Evolutionary conservation across 139 green algal genomes (phyloP), one percentile per base, ranked within the genome.

Genomic region (Zygnema cylindricum): DNA sequence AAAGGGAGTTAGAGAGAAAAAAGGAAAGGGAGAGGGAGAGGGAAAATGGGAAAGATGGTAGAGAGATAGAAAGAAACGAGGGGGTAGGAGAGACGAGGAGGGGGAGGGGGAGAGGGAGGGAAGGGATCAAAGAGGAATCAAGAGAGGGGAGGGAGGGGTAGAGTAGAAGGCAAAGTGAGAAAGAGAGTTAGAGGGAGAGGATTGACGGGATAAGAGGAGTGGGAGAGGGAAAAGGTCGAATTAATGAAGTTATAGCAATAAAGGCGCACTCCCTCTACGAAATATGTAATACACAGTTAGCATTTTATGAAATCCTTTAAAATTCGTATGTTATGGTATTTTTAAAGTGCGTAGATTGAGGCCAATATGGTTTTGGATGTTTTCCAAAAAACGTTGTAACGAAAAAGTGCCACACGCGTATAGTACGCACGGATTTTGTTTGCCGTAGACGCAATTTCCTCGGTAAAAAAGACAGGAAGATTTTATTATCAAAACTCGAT

Each of bases 51-150:
- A 16, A 16, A 16, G 71, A 79, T 3, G 71, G 41, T 3, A 79
- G 41, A 16, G 71, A 11, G 11, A n/a, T n/a, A n/a, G n/a, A n/a
- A n/a, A n/a, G n/a, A n/a, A n/a, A n/a, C n/a, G 38, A 16, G 38
- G 71, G 11, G 41, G 71, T 7, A 16, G 41, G 11, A 11, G 71
- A 11, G 71, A 11, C 7, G 41, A 16, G 41, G 71, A 79, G 71
- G 41, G 71, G 41, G 71, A 79, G 71, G 41, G 71, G 41, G 71
- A 79, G 71, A 11, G 71, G 41, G 41, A 57, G 71, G 71, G 41
- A 11, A 49, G 41, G 41, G 38, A 16, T 7, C 3, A 11, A 16
- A 16, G 41, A 16, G 11, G 71, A 16, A 16, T 7, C 3, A 11
- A 11, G 71, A 16, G 11, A 16, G 39, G 41, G 41, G 71, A 49